Percentiles rank a stretch among this genome's conserved stretches.
Evolutionary conservation across 305 asterid species (phyloP).

Genomic region (Plantago rigida): DNA sequence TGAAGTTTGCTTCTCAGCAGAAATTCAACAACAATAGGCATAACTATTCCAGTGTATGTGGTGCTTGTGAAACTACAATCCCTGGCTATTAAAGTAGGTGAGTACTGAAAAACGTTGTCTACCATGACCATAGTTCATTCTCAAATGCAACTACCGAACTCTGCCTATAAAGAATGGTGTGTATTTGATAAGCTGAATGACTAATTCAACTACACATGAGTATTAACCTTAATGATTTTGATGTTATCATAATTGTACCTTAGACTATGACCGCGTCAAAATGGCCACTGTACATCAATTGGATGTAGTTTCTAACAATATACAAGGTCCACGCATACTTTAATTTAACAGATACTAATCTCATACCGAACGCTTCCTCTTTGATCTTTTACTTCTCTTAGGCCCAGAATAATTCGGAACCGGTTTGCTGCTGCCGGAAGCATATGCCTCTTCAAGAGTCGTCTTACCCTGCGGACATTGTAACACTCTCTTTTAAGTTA

Average conservation of each 20-base stretch:
- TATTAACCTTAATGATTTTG: conserved; percentile 25
- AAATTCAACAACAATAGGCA: too few relatives aligned
- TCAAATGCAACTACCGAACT: too few relatives aligned
- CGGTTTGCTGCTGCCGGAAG: conserved; percentile 50
- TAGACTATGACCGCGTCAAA: conserved; percentile 39
- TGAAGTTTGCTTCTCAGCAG: too few relatives aligned
- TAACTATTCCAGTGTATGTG: too few relatives aligned
- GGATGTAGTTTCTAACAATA: conserved; percentile 35
- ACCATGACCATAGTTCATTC: too few relatives aligned
- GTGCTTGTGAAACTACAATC: too few relatives aligned
- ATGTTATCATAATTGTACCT: conserved; percentile 20
- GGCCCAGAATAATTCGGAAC: conserved; percentile 51
- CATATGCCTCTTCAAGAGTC: conserved; percentile 69
- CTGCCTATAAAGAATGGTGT: too few relatives aligned
- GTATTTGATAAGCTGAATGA: too few relatives aligned
- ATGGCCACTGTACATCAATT: conserved; percentile 46
- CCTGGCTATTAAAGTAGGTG: too few relatives aligned
- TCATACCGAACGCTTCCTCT: conserved; percentile 78
- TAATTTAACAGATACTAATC: conserved; percentile 24
- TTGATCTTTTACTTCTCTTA: conserved; percentile 77
- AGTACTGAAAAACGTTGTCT: too few relatives aligned
- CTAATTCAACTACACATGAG: too few relatives aligned
- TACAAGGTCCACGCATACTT: conserved; percentile 43
- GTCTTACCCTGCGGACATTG: conserved; percentile 46
- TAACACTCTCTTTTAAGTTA: conserved; percentile 7